phyloP scores from a whole-genome alignment of 495 filamentous ascomycete species.

The Xanthoparmelia taractica region DNA sequence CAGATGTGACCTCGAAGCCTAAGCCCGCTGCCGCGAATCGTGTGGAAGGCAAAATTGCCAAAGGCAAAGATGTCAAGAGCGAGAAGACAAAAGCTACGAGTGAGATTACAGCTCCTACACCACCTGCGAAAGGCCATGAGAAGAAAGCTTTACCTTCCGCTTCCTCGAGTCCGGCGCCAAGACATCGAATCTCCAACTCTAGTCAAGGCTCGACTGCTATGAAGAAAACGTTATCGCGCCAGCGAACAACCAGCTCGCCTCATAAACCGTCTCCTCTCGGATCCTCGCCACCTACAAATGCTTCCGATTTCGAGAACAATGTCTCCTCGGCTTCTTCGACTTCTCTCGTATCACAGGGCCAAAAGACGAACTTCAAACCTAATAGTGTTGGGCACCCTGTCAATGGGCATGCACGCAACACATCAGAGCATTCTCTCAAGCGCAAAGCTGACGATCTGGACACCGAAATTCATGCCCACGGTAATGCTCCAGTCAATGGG shows the following conservation, averaged over 20 bases:
- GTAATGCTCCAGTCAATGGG: slow-evolving; percentile 29
- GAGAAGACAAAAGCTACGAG: slow-evolving; percentile 1
- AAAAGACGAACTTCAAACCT: slow-evolving; percentile 2
- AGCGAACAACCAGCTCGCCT: slow-evolving; percentile 45
- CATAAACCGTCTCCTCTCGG: slow-evolving; percentile 68
- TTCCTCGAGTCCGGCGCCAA: slow-evolving; percentile 26
- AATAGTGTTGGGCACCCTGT: neutral
- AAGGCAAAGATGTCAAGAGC: slow-evolving; percentile 7
- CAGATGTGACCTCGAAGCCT: slow-evolving; percentile 18
- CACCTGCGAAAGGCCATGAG: slow-evolving; percentile 28
- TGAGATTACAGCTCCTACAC: slow-evolving; percentile 19
- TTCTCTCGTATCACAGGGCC: slow-evolving; percentile 19
- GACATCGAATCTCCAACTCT: slow-evolving; percentile 12
- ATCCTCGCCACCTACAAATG: slow-evolving; percentile 68
- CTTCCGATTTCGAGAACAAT: slow-evolving; percentile 51
- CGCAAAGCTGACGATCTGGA: slow-evolving; percentile 41
- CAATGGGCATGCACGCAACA: slow-evolving; percentile 13
- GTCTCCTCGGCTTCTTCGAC: slow-evolving; percentile 33
- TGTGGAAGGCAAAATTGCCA: slow-evolving; percentile 1
- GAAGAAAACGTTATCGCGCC: slow-evolving; percentile 26
- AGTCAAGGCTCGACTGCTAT: slow-evolving; percentile 21
- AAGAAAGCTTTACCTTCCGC: slow-evolving; percentile 34
- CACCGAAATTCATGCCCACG: slow-evolving; percentile 25
- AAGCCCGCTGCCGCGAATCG: slow-evolving; percentile 1
- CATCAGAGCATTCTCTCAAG: slow-evolving; percentile 36